These are phyloP conservation scores for Cnidoscolus chayamansa DNA, from an alignment of 441 rosid species.

Conservation along the genomic window DNA sequence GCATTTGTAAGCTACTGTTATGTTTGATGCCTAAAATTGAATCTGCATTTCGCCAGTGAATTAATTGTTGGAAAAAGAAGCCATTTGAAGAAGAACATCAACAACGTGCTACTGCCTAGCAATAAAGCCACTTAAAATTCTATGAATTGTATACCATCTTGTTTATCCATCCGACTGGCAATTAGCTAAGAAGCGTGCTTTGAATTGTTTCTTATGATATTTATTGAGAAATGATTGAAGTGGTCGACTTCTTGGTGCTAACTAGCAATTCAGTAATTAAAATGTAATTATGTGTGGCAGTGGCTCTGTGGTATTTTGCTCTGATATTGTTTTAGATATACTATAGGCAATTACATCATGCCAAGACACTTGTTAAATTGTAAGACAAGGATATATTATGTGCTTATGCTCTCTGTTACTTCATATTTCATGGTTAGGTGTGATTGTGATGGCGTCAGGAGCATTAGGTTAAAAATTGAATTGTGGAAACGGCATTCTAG, in stretches of 20 bases:
- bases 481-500: neutral
- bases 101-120: neutral
- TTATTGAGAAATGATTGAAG: neutral
- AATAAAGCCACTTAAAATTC: neutral
- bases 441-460: neutral
- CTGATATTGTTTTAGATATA: neutral
- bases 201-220: neutral
- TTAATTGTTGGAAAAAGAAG: neutral
- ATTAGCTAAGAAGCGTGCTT: neutral
- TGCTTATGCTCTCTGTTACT: neutral
- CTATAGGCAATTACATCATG: neutral
- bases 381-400: neutral
- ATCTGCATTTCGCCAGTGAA: neutral
- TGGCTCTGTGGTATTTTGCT: neutral
- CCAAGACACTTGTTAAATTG: neutral
- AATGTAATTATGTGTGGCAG: neutral
- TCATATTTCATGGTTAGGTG: constrained; percentile 3
- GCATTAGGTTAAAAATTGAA: constrained; percentile 3
- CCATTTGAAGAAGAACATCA: neutral
- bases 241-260: neutral
- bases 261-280: neutral
- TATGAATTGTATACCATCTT: neutral
- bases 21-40: neutral
- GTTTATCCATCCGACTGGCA: neutral
- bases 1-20: neutral